Percentiles rank a stretch among this genome's conserved stretches.
These are phyloP conservation scores for Rhynchosporium agropyri DNA, from an alignment of 2,329 filamentous ascomycete genomes.

Conservation along the genomic window DNA sequence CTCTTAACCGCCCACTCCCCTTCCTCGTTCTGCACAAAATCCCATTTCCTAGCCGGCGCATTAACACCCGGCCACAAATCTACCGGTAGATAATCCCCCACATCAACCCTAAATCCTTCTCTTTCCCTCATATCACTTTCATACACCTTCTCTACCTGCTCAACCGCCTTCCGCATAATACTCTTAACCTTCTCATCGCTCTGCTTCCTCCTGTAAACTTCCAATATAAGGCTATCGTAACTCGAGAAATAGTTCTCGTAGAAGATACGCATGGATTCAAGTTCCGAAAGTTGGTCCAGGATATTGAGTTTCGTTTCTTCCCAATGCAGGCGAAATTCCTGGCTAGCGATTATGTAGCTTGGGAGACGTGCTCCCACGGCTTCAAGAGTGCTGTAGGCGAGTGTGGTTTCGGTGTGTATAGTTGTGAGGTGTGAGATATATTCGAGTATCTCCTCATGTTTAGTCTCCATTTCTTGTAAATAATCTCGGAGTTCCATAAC, in stretches of 20 bases:
- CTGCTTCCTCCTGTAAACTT: conserved; percentile 74
- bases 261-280: conserved; percentile 76
- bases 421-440: conserved; percentile 61
- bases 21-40: conserved; percentile 31
- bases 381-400: conserved; percentile 68
- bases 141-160: conserved; percentile 74
- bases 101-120: conserved; percentile 77
- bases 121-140: conserved; percentile 73
- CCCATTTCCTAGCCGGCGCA: conserved; percentile 43
- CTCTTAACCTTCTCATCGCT: conserved; percentile 74
- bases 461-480: conserved; percentile 74
- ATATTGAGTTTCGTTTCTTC: conserved; percentile 73
- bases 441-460: conserved; percentile 63
- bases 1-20: conserved; percentile 23
- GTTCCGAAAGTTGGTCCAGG: conserved; percentile 68
- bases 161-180: conserved; percentile 76
- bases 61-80: conserved; percentile 84
- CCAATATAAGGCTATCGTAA: conserved; percentile 82
- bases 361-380: conserved; percentile 68
- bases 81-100: conserved; percentile 83
- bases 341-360: conserved; percentile 64
- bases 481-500: conserved; percentile 73
- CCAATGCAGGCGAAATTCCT: conserved; percentile 70
- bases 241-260: conserved; percentile 85
- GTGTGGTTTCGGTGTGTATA: conserved; percentile 59